These are phyloP conservation scores for Rheum nobile DNA, from an alignment of 148 eudicot species.

Conservation along the genomic window DNA sequence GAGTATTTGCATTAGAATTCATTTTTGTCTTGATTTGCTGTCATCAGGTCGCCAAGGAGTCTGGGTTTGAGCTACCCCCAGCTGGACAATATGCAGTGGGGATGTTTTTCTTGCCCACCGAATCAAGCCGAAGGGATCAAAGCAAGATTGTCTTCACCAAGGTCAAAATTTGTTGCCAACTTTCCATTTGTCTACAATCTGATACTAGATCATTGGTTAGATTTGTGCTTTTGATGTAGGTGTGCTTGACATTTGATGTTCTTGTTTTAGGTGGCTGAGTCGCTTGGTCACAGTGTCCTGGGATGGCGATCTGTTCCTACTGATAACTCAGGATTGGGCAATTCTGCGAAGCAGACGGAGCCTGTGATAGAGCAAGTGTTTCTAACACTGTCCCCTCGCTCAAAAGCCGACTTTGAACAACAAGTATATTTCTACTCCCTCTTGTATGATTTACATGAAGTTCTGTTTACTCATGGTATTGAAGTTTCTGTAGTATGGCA, in stretches of 20 bases:
- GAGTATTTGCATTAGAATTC: neutral
- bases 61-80: slow-evolving; percentile 76
- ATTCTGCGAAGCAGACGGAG: slow-evolving; percentile 88
- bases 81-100: slow-evolving; percentile 90
- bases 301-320: slow-evolving; percentile 97
- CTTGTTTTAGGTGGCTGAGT: slow-evolving; percentile 69
- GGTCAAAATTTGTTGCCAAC: slow-evolving; percentile 26
- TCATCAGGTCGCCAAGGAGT: slow-evolving; percentile 62
- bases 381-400: slow-evolving; percentile 67
- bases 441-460: neutral
- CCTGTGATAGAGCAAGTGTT: slow-evolving; percentile 97
- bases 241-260: neutral
- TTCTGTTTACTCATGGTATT: neutral
- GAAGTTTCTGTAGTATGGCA: neutral
- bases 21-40: neutral
- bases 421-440: slow-evolving; percentile 39
- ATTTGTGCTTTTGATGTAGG: neutral
- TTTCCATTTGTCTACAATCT: neutral
- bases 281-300: slow-evolving; percentile 93
- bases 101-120: slow-evolving; percentile 98
- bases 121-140: slow-evolving; percentile 65
- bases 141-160: slow-evolving; percentile 89
- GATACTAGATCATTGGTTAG: neutral
- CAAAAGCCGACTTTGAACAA: slow-evolving; percentile 82
- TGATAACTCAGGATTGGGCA: slow-evolving; percentile 85